Evolutionary conservation across 2,329 filamentous ascomycete species (phyloP).

Genomic region (Xylaria sp.): DNA sequence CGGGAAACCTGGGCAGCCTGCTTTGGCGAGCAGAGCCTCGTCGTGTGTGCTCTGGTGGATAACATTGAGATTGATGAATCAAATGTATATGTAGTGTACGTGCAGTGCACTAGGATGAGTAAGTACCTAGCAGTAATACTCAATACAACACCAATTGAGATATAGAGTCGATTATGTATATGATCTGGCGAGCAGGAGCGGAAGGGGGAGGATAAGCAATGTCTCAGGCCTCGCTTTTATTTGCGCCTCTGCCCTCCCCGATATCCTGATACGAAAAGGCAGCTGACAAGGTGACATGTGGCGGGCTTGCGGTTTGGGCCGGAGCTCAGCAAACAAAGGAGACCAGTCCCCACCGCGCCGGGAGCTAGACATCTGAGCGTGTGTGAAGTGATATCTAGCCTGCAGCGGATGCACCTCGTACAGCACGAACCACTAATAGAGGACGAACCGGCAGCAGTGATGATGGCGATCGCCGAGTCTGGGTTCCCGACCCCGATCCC

Average conservation of each 20-base stretch:
- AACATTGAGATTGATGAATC: slow-evolving; percentile 45
- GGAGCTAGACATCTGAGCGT: background rate
- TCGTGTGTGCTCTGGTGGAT: slow-evolving; percentile 46
- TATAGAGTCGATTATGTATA: slow-evolving; percentile 2
- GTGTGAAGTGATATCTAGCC: slow-evolving; percentile 3
- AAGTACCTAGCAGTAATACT: slow-evolving; percentile 2
- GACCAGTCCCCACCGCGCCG: background rate
- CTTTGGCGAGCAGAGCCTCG: slow-evolving; percentile 49
- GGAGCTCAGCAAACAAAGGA: slow-evolving; percentile 9
- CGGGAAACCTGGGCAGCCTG: slow-evolving; percentile 48
- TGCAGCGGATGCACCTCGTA: slow-evolving; percentile 31
- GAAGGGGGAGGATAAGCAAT: slow-evolving; percentile 17
- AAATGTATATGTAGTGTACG: background rate
- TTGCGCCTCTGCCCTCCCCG: background rate
- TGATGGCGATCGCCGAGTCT: slow-evolving; percentile 15
- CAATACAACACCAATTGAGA: slow-evolving; percentile 1
- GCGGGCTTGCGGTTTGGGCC: background rate
- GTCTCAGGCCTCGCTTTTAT: slow-evolving; percentile 24
- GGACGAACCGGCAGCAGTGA: background rate
- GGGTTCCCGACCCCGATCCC: slow-evolving; percentile 18
- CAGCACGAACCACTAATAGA: slow-evolving; percentile 31
- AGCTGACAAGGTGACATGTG: slow-evolving; percentile 22
- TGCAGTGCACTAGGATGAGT: slow-evolving; percentile 1
- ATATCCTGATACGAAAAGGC: slow-evolving; percentile 9
- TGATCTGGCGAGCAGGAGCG: slow-evolving; percentile 16